phyloP scores from a whole-genome alignment of 805 yeast genomes.

The Yarrowia sp. region DNA sequence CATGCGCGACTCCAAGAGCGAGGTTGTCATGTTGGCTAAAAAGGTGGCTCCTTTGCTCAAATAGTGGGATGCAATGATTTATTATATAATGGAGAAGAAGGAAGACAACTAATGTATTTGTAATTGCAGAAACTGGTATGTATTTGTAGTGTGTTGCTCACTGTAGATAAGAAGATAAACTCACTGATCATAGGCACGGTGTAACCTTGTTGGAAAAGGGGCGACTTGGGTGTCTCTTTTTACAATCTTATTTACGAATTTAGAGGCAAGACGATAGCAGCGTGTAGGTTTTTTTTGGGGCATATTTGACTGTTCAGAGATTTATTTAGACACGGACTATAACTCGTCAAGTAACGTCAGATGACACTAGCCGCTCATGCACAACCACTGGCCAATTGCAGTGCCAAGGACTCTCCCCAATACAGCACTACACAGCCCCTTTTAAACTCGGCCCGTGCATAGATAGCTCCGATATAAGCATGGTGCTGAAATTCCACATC shows the following conservation, averaged over 20 bases:
- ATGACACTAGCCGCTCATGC: too few species aligned
- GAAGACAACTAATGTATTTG: slow-evolving; percentile 27
- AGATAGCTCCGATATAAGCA: slow-evolving; percentile 21
- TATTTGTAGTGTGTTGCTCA: not conserved
- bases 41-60: slow-evolving; percentile 27
- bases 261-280: not conserved
- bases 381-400: not conserved
- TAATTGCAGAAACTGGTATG: not conserved
- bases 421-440: slow-evolving; percentile 2
- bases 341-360: too few species aligned
- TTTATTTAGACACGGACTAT: too few species aligned
- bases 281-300: too few species aligned
- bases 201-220: not conserved
- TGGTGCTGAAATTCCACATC: not conserved
- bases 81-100: slow-evolving; percentile 18
- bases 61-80: slow-evolving; percentile 23
- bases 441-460: slow-evolving; percentile 9
- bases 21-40: slow-evolving; percentile 27
- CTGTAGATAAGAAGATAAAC: not conserved
- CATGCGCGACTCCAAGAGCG: slow-evolving; percentile 26
- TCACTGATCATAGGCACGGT: not conserved
- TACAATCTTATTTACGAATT: not conserved
- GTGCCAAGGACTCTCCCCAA: not conserved
- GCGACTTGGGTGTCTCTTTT: not conserved
- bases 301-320: too few species aligned